phyloP scores from a whole-genome alignment of 78 protist species.

The Cavenderia fasciculata region DNA sequence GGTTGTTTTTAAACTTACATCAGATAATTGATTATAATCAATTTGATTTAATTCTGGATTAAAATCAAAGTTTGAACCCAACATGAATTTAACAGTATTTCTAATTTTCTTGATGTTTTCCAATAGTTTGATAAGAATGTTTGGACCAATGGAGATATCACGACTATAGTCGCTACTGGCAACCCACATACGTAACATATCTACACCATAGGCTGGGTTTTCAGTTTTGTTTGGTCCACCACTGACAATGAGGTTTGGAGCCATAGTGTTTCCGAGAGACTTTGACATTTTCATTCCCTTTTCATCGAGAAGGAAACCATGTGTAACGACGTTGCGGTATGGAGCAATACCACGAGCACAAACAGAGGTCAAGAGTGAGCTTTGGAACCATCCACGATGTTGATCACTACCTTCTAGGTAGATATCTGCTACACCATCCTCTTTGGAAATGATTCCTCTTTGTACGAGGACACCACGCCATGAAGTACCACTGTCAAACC shows the following conservation, averaged over 20 bases:
- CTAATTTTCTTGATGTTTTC: constrained; percentile 34
- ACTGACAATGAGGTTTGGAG: constrained; percentile 79
- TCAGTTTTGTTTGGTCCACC: constrained; percentile 78
- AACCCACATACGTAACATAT: constrained; percentile 93
- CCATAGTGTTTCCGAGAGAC: constrained; percentile 92
- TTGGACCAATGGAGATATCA: constrained; percentile 86
- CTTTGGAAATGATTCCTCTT: constrained; percentile 21
- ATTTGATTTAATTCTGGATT: constrained; percentile 4
- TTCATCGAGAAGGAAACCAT: constrained; percentile 91
- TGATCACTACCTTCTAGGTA: constrained; percentile 93
- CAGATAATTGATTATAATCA: not conserved
- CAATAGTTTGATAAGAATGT: constrained; percentile 23
- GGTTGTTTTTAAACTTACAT: not conserved
- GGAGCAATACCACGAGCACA: constrained; percentile 81
- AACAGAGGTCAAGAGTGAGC: constrained; percentile 84
- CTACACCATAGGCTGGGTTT: constrained; percentile 91
- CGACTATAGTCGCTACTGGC: constrained; percentile 81
- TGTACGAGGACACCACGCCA: constrained; percentile 85
- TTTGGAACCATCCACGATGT: constrained; percentile 98
- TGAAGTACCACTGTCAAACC: constrained; percentile 95
- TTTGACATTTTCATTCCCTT: constrained; percentile 92
- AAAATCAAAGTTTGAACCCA: constrained; percentile 42
- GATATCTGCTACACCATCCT: constrained; percentile 82
- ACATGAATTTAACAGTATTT: constrained; percentile 12
- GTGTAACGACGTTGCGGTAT: constrained; percentile 87